These are phyloP conservation scores for Shiraia bambusicola DNA, from an alignment of 2,329 filamentous ascomycete genomes.

Conservation along the genomic window DNA sequence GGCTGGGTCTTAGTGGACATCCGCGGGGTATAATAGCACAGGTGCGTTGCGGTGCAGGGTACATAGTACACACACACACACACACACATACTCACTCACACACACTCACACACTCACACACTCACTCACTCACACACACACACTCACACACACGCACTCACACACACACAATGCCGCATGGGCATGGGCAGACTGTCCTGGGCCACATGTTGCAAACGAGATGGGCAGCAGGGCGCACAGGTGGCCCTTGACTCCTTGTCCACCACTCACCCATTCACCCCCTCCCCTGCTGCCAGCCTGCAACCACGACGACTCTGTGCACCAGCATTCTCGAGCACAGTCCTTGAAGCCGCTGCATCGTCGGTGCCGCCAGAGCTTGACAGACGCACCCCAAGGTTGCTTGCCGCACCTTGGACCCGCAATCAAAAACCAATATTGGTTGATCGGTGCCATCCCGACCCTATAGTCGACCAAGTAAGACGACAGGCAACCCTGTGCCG, in stretches of 20 bases:
- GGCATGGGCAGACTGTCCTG: slow-evolving; percentile 35
- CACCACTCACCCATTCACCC: slow-evolving; percentile 32
- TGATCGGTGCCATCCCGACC: slow-evolving; percentile 38
- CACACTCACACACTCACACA: too few relatives aligned
- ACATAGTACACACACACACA: too few relatives aligned
- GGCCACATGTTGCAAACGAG: slow-evolving; percentile 41
- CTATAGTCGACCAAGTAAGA: slow-evolving; percentile 32
- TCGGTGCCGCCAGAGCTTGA: slow-evolving; percentile 38
- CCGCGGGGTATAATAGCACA: slow-evolving; percentile 39
- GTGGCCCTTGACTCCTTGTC: slow-evolving; percentile 26
- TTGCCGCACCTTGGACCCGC: slow-evolving; percentile 35
- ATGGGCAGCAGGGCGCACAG: slow-evolving; percentile 31
- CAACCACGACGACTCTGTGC: slow-evolving; percentile 23
- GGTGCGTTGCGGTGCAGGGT: slow-evolving; percentile 37
- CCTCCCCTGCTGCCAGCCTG: too few relatives aligned
- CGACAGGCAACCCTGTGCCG: slow-evolving; percentile 33
- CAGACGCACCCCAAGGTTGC: slow-evolving; percentile 34
- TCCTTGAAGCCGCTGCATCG: slow-evolving; percentile 38
- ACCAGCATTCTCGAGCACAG: slow-evolving; percentile 43
- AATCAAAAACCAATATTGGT: slow-evolving; percentile 44
- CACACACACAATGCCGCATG: slow-evolving; percentile 36
- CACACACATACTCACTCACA: too few relatives aligned
- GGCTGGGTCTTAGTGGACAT: slow-evolving; percentile 32
- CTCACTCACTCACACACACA: too few relatives aligned
- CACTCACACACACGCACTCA: too few relatives aligned